These are phyloP conservation scores for Huntiella abstrusa DNA, from an alignment of 2,329 filamentous ascomycete genomes.

Conservation along the genomic window DNA sequence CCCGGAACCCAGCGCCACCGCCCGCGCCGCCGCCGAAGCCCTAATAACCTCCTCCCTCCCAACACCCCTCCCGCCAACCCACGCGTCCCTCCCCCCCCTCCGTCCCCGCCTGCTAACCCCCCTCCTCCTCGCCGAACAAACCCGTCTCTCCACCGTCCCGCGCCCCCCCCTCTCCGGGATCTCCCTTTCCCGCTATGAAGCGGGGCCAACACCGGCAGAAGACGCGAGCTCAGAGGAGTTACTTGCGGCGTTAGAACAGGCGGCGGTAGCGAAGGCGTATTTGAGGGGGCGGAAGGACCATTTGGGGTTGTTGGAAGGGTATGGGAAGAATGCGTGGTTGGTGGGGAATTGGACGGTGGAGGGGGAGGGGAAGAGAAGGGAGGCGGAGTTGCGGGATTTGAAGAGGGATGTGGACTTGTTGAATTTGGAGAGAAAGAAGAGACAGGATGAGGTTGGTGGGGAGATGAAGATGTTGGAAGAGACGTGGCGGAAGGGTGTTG, in stretches of 20 bases:
- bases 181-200: conserved; percentile 69
- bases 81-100: conserved; percentile 35
- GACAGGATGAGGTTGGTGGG: conserved; percentile 51
- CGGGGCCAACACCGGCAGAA: conserved; percentile 33
- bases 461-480: conserved; percentile 61
- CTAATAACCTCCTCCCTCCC: conserved; percentile 51
- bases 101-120: conserved; percentile 28
- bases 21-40: conserved; percentile 46
- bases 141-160: conserved; percentile 41
- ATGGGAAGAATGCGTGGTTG: conserved; percentile 84
- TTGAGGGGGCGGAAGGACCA: conserved; percentile 31
- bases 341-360: conserved; percentile 68
- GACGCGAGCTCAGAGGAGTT: conserved; percentile 13
- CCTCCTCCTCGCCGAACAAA: conserved; percentile 48
- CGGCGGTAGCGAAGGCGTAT: conserved; percentile 33
- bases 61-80: conserved; percentile 26
- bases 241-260: conserved; percentile 43
- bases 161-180: conserved; percentile 41
- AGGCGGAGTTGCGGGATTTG: conserved; percentile 52
- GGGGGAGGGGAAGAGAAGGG: conserved; percentile 46
- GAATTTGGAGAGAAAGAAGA: conserved; percentile 47
- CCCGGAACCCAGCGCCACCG: conserved; percentile 40
- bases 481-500: conserved; percentile 61
- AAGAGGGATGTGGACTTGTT: conserved; percentile 54
- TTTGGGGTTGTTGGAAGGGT: conserved; percentile 56